These are phyloP conservation scores for Fusarium dlaminii DNA, from an alignment of 2,329 filamentous ascomycete genomes.

Conservation along the genomic window DNA sequence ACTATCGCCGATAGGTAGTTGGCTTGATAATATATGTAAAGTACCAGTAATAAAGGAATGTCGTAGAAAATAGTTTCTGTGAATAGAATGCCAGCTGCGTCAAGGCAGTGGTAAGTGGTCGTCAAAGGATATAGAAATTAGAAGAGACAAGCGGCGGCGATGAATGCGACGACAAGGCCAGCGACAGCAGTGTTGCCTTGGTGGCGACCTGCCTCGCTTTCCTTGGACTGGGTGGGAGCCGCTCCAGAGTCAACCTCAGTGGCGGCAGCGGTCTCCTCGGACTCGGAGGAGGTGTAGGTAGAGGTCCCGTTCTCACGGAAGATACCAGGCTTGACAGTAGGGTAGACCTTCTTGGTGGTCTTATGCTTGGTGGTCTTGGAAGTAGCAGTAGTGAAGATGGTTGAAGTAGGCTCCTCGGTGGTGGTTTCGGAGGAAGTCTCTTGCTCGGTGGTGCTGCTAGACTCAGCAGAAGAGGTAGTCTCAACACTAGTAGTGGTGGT, in stretches of 20 bases:
- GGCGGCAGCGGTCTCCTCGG: conserved; percentile 33
- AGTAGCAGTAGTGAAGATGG: conserved; percentile 41
- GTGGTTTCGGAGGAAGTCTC: conserved; percentile 19
- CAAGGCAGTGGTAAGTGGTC: conserved; percentile 6
- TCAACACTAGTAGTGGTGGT: conserved; percentile 24
- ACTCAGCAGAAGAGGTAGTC: conserved; percentile 26
- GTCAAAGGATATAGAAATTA: conserved; percentile 42
- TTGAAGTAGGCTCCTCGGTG: conserved; percentile 29
- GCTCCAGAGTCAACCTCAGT: conserved; percentile 43
- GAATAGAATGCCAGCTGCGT: conserved; percentile 41
- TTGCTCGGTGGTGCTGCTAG: conserved; percentile 8
- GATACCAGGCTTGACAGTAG: conserved; percentile 53
- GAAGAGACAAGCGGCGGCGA: conserved; percentile 62
- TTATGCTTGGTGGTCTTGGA: conserved; percentile 28
- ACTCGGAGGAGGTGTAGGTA: conserved; percentile 20
- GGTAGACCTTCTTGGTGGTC: conserved; percentile 26
- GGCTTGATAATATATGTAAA: conserved; percentile 43
- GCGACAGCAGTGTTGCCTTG: conserved; percentile 62
- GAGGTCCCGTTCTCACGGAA: conserved; percentile 63
- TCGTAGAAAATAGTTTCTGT: conserved; percentile 29
- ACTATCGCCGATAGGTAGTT: conserved; percentile 47
- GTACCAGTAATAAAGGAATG: conserved; percentile 36
- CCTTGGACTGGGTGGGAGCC: conserved; percentile 48
- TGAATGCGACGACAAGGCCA: conserved; percentile 64
- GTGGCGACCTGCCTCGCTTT: conserved; percentile 58